These are phyloP conservation scores for Penicillium digitatum DNA, from an alignment of 2,329 filamentous ascomycete genomes.

Conservation along the genomic window DNA sequence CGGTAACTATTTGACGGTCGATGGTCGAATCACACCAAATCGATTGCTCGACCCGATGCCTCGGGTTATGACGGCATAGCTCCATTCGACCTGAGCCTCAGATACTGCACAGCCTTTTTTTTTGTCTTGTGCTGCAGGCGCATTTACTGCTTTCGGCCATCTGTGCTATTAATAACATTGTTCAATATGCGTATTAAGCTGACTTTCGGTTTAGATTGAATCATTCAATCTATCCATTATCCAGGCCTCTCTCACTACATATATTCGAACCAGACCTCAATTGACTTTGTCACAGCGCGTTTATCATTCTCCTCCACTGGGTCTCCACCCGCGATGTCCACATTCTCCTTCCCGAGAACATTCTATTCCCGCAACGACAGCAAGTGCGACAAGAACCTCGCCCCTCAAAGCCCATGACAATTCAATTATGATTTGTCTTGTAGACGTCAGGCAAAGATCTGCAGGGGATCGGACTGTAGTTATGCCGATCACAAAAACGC, in stretches of 20 bases:
- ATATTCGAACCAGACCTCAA: neutral
- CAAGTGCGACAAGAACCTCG: slow-evolving; percentile 11
- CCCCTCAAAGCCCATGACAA: slow-evolving; percentile 1
- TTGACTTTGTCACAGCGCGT: neutral
- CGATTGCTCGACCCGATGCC: slow-evolving; percentile 11
- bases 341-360: slow-evolving; percentile 5
- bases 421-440: slow-evolving; percentile 15
- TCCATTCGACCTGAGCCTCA: slow-evolving; percentile 20
- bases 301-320: neutral
- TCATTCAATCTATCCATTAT: neutral
- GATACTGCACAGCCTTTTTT: neutral
- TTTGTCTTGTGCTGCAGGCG: neutral
- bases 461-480: slow-evolving; percentile 18
- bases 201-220: neutral
- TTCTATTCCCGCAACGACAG: slow-evolving; percentile 9
- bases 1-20: neutral
- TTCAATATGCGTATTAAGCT: neutral
- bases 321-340: slow-evolving; percentile 11
- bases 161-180: neutral
- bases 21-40: slow-evolving; percentile 4
- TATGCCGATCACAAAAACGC: slow-evolving; percentile 16
- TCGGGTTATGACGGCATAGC: slow-evolving; percentile 19
- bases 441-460: slow-evolving; percentile 23
- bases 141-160: neutral
- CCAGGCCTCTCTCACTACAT: neutral